Evolutionary conservation across 2,329 filamentous ascomycete species (phyloP), one percentile per base, ranked within the genome.

Genomic region (Lachnellula subtilissima): DNA sequence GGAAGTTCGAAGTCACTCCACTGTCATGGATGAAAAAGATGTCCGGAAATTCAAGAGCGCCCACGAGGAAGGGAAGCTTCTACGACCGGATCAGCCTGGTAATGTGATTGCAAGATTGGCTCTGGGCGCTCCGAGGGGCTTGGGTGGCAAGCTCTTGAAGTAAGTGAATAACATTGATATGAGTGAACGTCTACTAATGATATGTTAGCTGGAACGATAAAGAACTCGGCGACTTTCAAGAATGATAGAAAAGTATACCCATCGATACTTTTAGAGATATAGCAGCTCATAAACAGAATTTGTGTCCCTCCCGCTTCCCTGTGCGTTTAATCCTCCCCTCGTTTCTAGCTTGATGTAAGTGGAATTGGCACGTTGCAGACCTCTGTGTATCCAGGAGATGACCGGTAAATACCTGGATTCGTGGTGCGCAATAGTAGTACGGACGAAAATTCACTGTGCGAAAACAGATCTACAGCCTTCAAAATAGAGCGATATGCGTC

Each of bases 31-130:
- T 61, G 73, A 73, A 19, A 76, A 78, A 52, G 80, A 86, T 63
- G 76, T 76, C 23, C 72, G 75, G 17, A 85, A 81, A 64, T 97
- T 97, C 65, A 76, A 83, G 12, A 76, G 82, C 1, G 79, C 88
- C 15, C 87, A 91, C 69, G 80, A 84, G 61, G 78, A 81, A 5
- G 91, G 91, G 14, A 81, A 81, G 50, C 73, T 97, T 50, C 76
- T 97, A 61, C 85, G 81, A 72, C 90, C 92, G 0, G 90, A 96
- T 65, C 87, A 91, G 72, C 89, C 93, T 0, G 93, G 91, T 0
- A 76, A 86, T 71, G 90, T 97, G 12, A 93, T 97, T 72, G 92
- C 91, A 3, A 87, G 83, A 65, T 76, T 97, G 60, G 86, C 85
- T 0, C 71, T 89, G 15, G 76, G 80, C 48, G 88, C 84, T 5